Evolutionary conservation across 768 basidiomycete species (phyloP).

Genomic region (Lactifluus rugatus): DNA sequence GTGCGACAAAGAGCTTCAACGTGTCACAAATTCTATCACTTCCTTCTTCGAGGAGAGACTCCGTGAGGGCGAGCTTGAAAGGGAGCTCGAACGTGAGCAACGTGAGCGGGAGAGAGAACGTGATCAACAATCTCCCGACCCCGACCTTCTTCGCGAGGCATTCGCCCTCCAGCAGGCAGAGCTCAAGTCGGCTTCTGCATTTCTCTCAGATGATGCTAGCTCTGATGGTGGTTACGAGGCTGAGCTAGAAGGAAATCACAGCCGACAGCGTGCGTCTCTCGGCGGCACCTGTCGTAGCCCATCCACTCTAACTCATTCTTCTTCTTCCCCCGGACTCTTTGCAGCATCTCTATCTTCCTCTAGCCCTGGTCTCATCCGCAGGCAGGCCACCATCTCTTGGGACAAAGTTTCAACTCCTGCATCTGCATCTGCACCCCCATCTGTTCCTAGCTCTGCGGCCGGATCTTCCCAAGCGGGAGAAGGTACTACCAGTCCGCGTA

Average conservation of each 20-base stretch:
- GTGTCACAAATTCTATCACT: conserved; percentile 91
- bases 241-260: conserved; percentile 55
- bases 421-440: conserved; percentile 31
- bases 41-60: conserved; percentile 88
- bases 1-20: conserved; percentile 93
- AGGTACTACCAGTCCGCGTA: conserved; percentile 51
- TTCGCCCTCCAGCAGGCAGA: conserved; percentile 51
- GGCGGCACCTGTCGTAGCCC: conserved; percentile 32
- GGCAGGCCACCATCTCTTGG: conserved; percentile 57
- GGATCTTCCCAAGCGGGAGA: conserved; percentile 28
- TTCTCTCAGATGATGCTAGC: conserved; percentile 60
- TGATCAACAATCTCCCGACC: conserved; percentile 38
- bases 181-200: conserved; percentile 41
- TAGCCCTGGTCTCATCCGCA: conserved; percentile 59
- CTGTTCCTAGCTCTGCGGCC: conserved; percentile 47
- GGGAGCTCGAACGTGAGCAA: conserved; percentile 43
- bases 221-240: conserved; percentile 80
- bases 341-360: conserved; percentile 60
- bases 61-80: conserved; percentile 58
- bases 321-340: conserved; percentile 46
- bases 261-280: conserved; percentile 65
- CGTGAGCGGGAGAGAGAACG: conserved; percentile 31
- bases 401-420: conserved; percentile 45
- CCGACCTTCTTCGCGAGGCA: conserved; percentile 43
- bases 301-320: conserved; percentile 43